Conservation (phyloP, 495 filamentous ascomycete species). For the Pyrenopolyporus hunteri region DNA sequence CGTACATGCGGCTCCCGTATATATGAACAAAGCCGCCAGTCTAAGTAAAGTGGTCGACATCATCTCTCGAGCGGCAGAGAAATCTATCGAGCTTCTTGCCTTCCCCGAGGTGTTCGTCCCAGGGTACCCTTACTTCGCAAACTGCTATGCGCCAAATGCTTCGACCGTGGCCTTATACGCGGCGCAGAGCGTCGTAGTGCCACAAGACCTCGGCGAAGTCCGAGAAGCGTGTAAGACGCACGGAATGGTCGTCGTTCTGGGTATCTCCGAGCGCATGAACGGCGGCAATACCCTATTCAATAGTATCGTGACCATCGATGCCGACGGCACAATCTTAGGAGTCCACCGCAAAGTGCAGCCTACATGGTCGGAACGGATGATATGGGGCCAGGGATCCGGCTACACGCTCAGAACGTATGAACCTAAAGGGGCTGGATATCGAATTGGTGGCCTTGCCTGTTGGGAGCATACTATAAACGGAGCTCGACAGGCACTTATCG, state of each 20-base stretch:
- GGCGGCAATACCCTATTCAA: conserved; percentile 51
- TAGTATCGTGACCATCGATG: conserved; percentile 49
- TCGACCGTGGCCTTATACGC: conserved; percentile 39
- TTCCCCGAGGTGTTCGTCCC: conserved; percentile 48
- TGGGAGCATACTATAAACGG: conserved; percentile 57
- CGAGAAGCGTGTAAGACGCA: conserved; percentile 42
- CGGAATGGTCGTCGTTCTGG: conserved; percentile 44
- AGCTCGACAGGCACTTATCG: conserved; percentile 50
- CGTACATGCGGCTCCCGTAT: conserved; percentile 45
- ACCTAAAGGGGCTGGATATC: conserved; percentile 35
- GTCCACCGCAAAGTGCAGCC: conserved; percentile 58
- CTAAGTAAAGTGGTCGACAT: conserved; percentile 40
- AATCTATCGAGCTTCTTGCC: conserved; percentile 42
- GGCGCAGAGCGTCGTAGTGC: conserved; percentile 45
- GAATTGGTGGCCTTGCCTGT: conserved; percentile 55
- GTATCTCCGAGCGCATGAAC: conserved; percentile 49
- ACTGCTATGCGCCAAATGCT: conserved; percentile 44
- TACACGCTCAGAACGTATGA: conserved; percentile 42
- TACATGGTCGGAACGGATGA: conserved; percentile 53
- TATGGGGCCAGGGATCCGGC: conserved; percentile 54
- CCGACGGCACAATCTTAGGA: conserved; percentile 48
- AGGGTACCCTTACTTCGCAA: conserved; percentile 46
- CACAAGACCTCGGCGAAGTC: conserved; percentile 42
- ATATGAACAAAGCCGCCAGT: conserved; percentile 46
- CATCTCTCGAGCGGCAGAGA: conserved; percentile 37